A percentile compares a stretch with the other conserved stretches of the same genome.
phyloP scores from a whole-genome alignment of 2,329 filamentous ascomycete species.

The Penicillium occitanis region DNA sequence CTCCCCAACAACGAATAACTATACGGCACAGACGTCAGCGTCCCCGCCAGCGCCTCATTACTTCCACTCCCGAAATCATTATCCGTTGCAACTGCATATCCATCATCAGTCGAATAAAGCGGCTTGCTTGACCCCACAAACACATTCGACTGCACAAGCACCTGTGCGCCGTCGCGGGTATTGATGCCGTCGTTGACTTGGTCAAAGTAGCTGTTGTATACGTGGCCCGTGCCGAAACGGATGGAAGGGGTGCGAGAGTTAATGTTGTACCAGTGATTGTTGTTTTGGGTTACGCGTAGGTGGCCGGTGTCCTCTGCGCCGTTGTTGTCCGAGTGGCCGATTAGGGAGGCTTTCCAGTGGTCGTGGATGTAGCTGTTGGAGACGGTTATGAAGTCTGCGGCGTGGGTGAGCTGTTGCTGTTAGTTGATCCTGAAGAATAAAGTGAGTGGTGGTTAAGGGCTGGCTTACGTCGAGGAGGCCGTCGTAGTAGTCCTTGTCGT shows the following conservation, averaged over 20 bases:
- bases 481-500: not conserved
- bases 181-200: not conserved
- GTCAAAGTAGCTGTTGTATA: not conserved
- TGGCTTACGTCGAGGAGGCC: not conserved
- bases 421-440: no score
- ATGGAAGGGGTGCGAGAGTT: not conserved
- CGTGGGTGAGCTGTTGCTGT: constrained; percentile 53
- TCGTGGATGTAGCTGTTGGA: constrained; percentile 56
- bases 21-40: not conserved
- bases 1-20: not conserved
- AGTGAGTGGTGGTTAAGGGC: not conserved
- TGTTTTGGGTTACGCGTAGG: not conserved
- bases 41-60: not conserved
- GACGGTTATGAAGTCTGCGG: constrained; percentile 57
- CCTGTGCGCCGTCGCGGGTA: not conserved
- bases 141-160: not conserved
- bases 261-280: not conserved
- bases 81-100: not conserved
- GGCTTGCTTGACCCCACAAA: not conserved
- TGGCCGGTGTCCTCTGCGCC: not conserved
- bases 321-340: constrained; percentile 28
- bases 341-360: constrained; percentile 63
- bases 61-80: not conserved
- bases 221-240: not conserved
- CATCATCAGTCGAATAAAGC: not conserved